Conservation (phyloP, 192 early-diverging fungal species). For the Backusella psychrophila region DNA sequence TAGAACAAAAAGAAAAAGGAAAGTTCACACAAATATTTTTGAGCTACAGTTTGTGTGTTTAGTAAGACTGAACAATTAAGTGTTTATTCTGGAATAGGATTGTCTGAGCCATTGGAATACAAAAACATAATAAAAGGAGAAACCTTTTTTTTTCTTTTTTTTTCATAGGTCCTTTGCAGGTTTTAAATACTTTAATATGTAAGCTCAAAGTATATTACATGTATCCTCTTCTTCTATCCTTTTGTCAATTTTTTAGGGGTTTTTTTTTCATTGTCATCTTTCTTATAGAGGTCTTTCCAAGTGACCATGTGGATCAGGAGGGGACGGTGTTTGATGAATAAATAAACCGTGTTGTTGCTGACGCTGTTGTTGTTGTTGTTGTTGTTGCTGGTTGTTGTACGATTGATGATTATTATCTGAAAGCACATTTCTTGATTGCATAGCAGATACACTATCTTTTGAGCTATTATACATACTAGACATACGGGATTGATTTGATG, state of each 20-base stretch:
- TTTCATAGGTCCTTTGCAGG: not conserved
- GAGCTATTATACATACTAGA: not conserved
- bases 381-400: not conserved
- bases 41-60: not conserved
- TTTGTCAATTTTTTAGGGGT: not conserved
- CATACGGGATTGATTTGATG: constrained; percentile 1
- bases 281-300: not conserved
- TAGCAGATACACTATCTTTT: not conserved
- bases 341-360: not conserved
- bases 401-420: not conserved
- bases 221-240: not conserved
- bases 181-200: not conserved
- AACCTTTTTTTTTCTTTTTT: not conserved
- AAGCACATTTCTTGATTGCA: not conserved
- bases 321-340: not conserved
- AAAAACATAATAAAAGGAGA: not conserved
- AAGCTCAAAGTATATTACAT: not conserved
- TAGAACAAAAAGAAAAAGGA: not conserved
- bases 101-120: not conserved
- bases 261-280: not conserved
- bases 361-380: not conserved
- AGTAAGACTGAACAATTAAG: not conserved
- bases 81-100: not conserved
- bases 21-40: not conserved
- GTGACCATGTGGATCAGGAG: not conserved